Conservation (phyloP, 2,329 filamentous ascomycete genomes). For the Cladosporium phlei region DNA sequence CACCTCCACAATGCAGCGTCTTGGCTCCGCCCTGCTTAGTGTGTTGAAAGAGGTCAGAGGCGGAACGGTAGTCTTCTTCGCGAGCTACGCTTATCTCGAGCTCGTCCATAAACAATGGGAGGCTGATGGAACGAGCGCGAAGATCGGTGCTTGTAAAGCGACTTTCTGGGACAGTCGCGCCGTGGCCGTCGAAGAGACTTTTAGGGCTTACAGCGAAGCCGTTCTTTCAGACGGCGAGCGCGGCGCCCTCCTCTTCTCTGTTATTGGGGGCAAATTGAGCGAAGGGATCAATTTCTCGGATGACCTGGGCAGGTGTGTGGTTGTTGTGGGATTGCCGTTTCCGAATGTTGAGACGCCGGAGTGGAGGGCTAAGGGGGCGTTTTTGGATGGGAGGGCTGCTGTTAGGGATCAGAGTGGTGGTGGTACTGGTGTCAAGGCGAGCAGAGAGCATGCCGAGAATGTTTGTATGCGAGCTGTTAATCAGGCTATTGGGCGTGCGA, state of each 20-base stretch:
- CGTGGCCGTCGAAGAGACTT: conserved; percentile 60
- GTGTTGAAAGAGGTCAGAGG: conserved; percentile 73
- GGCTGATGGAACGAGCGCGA: conserved; percentile 25
- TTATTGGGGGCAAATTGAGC: conserved; percentile 90
- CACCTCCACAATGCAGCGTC: conserved; percentile 60
- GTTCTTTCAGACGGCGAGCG: conserved; percentile 47
- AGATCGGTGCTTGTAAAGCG: conserved; percentile 20
- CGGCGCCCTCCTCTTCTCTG: conserved; percentile 79
- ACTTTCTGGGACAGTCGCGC: conserved; percentile 57
- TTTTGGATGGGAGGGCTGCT: conserved; percentile 63
- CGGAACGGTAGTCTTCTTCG: conserved; percentile 91
- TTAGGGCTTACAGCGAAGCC: conserved; percentile 66
- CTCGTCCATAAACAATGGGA: conserved; percentile 53
- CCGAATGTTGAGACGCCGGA: conserved; percentile 85
- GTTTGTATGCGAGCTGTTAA: conserved; percentile 96
- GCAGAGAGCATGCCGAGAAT: conserved; percentile 85
- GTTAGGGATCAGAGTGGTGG: conserved; percentile 33
- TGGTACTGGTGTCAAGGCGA: conserved; percentile 44
- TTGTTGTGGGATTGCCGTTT: conserved; percentile 89
- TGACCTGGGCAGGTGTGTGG: conserved; percentile 76
- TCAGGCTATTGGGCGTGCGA: conserved; percentile 89
- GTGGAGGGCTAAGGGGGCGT: conserved; percentile 87
- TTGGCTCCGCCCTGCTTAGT: conserved; percentile 68
- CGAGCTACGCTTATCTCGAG: conserved; percentile 86
- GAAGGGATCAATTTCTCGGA: conserved; percentile 99